phyloP scores from a whole-genome alignment of 305 asterid species.

The Caryopteris hybrid region DNA sequence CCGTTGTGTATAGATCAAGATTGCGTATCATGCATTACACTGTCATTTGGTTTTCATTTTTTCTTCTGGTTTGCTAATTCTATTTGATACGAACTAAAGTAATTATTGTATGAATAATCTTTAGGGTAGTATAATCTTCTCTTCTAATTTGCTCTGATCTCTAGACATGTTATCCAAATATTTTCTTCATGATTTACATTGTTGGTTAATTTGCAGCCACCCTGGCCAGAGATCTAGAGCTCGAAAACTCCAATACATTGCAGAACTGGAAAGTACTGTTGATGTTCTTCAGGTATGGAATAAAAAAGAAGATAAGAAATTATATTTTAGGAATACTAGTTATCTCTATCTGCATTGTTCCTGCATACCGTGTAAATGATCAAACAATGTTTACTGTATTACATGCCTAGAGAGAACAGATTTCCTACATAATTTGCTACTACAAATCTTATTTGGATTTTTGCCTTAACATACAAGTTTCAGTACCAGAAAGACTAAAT shows the following conservation, averaged over 20 bases:
- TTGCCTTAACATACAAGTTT: not conserved
- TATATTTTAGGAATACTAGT: not conserved
- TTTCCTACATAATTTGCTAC: not conserved
- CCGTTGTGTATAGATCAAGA: no score
- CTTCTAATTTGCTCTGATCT: not conserved
- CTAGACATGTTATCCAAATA: not conserved
- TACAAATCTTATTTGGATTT: not conserved
- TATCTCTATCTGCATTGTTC: not conserved
- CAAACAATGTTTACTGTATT: not conserved
- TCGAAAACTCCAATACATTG: conserved; percentile 75
- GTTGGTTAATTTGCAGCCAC: conserved; percentile 45
- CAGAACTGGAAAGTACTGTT: conserved; percentile 78
- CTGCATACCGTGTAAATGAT: not conserved
- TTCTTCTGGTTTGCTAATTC: not conserved
- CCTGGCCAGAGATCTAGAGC: conserved; percentile 86
- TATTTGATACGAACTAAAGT: not conserved
- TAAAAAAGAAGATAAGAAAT: not conserved
- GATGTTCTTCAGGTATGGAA: conserved; percentile 58
- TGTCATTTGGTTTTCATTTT: not conserved
- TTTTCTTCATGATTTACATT: not conserved
- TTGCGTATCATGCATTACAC: no score
- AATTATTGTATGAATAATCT: not conserved
- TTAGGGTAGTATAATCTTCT: not conserved
- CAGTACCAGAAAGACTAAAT: not conserved
- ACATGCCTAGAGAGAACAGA: not conserved